Evolutionary conservation across 2,329 filamentous ascomycete genomes (phyloP), one percentile per base, ranked within the genome.

Genomic region (Fusarium oligoseptatum): DNA sequence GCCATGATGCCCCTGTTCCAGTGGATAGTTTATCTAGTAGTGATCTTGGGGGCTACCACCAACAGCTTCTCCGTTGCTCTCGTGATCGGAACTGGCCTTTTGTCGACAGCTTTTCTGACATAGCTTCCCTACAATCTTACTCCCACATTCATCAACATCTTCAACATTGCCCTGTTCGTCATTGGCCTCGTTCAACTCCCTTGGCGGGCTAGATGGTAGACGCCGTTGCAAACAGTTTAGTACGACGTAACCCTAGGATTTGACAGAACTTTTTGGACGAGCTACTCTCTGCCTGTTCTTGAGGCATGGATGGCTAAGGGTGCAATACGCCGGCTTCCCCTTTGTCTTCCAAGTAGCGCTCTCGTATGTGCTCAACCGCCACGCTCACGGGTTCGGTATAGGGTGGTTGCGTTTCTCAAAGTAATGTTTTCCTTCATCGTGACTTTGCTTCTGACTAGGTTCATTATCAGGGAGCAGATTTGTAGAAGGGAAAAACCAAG

Each of bases 351-450:
- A 64, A 27, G 61, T 24, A 20, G 48, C 61, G 10, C 48, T 55
- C 20, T 22, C 45, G 34, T 64, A 64, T 43, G 48, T 64, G 6
- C 34, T 34, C 9, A 36, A 64, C 17, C 56, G 61, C 11, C 61
- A 64, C 24, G 45, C 61, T 41, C 22, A 39, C 3, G 36, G 24
- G 27, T 22, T 36, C n/a, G 43, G 32, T 64, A 34, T 41, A 48
- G 56, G 61, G 48, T 56, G 34, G 56, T 64, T 56, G 61, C 45
- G 4, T 56, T 64, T 24, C 32, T 64, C 48, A 64, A 64, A n/a
- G 61, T 48, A 12, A 56, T 55, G n/a, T 55, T 64, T 20, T 10
- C 61, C 10, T 64, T 64, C 22, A 55, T 56, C 29, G 36, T 24
- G 32, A 55, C 61, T 24, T 55, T 45, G 32, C 55, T 64, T 17